A percentile compares a stretch with the other conserved stretches of the same genome.
phyloP scores from a whole-genome alignment of 2,329 filamentous ascomycete species.

The Penicillium sp. region DNA sequence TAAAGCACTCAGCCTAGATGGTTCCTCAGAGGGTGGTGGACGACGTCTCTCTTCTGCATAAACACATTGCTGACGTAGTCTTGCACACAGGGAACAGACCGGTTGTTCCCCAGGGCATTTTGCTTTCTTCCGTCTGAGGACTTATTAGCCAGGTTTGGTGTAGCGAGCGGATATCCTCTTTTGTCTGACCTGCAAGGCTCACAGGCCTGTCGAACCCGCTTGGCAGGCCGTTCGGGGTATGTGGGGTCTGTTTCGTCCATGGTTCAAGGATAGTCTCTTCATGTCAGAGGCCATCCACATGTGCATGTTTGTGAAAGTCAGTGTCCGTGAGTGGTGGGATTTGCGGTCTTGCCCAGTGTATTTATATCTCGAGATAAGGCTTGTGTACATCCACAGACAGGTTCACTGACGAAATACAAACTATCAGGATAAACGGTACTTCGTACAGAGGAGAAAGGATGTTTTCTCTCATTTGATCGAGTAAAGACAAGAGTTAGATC shows the following conservation, averaged over 20 bases:
- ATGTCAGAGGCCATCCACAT: neutral
- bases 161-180: neutral
- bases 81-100: conserved; percentile 49
- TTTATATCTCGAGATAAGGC: neutral
- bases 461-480: neutral
- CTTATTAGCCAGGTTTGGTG: conserved; percentile 6
- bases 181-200: conserved; percentile 41
- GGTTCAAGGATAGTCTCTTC: neutral
- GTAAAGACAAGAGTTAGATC: neutral
- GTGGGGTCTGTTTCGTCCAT: conserved; percentile 17
- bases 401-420: no score
- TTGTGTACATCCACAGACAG: neutral
- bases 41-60: conserved; percentile 41
- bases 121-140: conserved; percentile 50
- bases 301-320: neutral
- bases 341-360: neutral
- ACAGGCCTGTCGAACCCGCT: conserved; percentile 43
- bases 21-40: conserved; percentile 14
- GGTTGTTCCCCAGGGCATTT: conserved; percentile 53
- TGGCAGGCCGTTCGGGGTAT: conserved; percentile 28
- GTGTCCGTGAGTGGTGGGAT: neutral
- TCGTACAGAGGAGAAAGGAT: neutral
- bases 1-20: conserved; percentile 7
- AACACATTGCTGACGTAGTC: conserved; percentile 49
- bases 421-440: neutral